These are phyloP conservation scores for Ogataea naganishii DNA, from an alignment of 805 yeast species.

Conservation along the genomic window DNA sequence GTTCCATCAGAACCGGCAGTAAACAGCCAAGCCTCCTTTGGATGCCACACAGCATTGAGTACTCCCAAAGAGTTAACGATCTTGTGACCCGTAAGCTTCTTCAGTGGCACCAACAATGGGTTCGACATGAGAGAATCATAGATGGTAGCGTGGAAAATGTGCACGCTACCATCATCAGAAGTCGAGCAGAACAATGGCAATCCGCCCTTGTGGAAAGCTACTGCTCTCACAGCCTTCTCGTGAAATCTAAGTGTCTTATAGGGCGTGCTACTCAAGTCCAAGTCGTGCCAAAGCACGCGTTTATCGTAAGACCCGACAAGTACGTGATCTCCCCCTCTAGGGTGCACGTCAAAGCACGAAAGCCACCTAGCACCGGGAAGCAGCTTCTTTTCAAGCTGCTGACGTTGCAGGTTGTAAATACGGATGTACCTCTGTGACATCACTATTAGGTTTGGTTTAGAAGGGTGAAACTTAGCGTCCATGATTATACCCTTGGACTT, in stretches of 20 bases:
- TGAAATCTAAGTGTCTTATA: slow-evolving; percentile 94
- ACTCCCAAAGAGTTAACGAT: slow-evolving; percentile 78
- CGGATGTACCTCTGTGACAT: slow-evolving; percentile 90
- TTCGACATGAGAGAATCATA: slow-evolving; percentile 93
- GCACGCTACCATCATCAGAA: slow-evolving; percentile 87
- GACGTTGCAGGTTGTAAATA: slow-evolving; percentile 84
- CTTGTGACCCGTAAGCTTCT: slow-evolving; percentile 87
- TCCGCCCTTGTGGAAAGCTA: slow-evolving; percentile 74
- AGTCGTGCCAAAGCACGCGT: slow-evolving; percentile 94
- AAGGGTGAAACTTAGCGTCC: slow-evolving; percentile 96
- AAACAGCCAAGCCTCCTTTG: slow-evolving; percentile 96
- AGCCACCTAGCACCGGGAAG: slow-evolving; percentile 96
- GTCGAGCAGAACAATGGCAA: slow-evolving; percentile 92
- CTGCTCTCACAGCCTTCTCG: slow-evolving; percentile 86
- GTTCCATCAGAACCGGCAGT: slow-evolving; percentile 96
- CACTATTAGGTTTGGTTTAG: slow-evolving; percentile 87
- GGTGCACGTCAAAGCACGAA: slow-evolving; percentile 86
- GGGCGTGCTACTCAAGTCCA: slow-evolving; percentile 82
- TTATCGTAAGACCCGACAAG: slow-evolving; percentile 90
- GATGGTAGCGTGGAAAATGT: slow-evolving; percentile 93
- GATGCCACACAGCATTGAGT: slow-evolving; percentile 87
- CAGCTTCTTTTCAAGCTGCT: slow-evolving; percentile 72
- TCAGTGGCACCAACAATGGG: slow-evolving; percentile 91
- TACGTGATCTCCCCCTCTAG: slow-evolving; percentile 85
- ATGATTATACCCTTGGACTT: slow-evolving; percentile 89